Conservation (phyloP, 208 protist species). For the Strigomonas galati region DNA sequence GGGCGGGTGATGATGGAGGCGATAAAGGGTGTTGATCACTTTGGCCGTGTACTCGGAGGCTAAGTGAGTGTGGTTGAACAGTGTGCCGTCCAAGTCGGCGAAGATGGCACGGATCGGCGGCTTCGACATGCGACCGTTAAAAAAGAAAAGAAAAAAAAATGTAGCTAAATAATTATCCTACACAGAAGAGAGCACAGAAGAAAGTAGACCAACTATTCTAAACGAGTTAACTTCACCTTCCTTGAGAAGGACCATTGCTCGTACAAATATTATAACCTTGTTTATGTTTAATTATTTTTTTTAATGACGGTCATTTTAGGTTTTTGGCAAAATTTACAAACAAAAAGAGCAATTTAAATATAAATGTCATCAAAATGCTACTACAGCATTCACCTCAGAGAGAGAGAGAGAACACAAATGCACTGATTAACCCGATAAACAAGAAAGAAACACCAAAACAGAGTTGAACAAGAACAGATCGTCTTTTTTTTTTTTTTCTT, state of each 20-base stretch:
- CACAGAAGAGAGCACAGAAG: neutral
- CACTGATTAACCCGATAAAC: too few species aligned
- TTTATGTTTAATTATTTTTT: too few species aligned
- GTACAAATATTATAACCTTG: too few species aligned
- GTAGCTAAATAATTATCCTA: neutral
- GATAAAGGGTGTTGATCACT: conserved; percentile 7
- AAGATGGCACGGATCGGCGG: conserved; percentile 13
- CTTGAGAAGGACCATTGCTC: too few species aligned
- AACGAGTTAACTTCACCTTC: too few species aligned
- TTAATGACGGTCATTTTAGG: too few species aligned
- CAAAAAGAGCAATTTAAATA: too few species aligned
- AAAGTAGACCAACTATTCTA: too few species aligned
- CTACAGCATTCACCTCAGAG: too few species aligned
- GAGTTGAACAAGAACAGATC: neutral
- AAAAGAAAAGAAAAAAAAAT: neutral
- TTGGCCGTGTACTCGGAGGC: conserved; percentile 14
- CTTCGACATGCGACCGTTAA: neutral
- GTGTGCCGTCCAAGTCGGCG: conserved; percentile 30
- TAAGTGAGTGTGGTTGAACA: conserved; percentile 18
- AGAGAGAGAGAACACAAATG: too few species aligned
- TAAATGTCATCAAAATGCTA: too few species aligned
- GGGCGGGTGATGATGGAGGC: neutral
- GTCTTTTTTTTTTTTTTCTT: conserved; percentile 9
- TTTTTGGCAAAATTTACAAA: too few species aligned
- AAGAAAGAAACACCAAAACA: neutral